Evolutionary conservation across 2,329 filamentous ascomycete species (phyloP).

Genomic region (Nigrospora oryzae): DNA sequence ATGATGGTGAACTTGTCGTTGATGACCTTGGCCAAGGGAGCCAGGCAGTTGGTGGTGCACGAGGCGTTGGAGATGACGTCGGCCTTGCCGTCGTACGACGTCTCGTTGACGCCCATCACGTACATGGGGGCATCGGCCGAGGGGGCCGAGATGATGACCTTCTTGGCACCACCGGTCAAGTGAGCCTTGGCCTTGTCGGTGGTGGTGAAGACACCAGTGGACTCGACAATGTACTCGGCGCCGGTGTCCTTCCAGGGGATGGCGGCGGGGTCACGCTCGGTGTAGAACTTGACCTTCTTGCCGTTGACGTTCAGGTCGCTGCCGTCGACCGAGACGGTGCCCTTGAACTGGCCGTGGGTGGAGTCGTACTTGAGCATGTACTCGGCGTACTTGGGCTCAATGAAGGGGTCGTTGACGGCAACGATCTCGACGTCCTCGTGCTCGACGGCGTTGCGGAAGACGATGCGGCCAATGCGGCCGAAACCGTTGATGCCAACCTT

Average conservation of each 20-base stretch:
- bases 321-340: constrained; percentile 64
- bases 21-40: constrained; percentile 98
- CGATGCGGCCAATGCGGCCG: constrained; percentile 97
- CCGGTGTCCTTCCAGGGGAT: constrained; percentile 88
- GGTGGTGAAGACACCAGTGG: constrained; percentile 98
- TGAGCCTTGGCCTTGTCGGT: constrained; percentile 90
- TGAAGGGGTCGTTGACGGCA: constrained; percentile 99
- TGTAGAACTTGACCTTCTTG: constrained; percentile 93
- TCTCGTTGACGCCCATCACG: constrained; percentile 98
- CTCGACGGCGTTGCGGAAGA: constrained; percentile 96
- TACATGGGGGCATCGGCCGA: constrained; percentile 98
- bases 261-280: constrained; percentile 77
- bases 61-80: constrained; percentile 98
- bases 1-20: constrained; percentile 96
- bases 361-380: constrained; percentile 99
- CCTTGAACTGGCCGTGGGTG: constrained; percentile 95
- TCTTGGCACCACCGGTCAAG: constrained; percentile 95
- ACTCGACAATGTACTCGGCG: constrained; percentile 93
- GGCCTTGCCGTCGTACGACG: constrained; percentile 83
- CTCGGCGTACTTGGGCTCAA: constrained; percentile 92
- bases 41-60: constrained; percentile 99
- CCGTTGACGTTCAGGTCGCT: constrained; percentile 80
- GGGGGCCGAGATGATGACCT: constrained; percentile 88
- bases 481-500: constrained; percentile 98
- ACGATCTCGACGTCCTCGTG: constrained; percentile 85